Evolutionary conservation across 2,329 filamentous ascomycete genomes (phyloP), one percentile per base, ranked within the genome.

Genomic region (Phyllachora maydis): DNA sequence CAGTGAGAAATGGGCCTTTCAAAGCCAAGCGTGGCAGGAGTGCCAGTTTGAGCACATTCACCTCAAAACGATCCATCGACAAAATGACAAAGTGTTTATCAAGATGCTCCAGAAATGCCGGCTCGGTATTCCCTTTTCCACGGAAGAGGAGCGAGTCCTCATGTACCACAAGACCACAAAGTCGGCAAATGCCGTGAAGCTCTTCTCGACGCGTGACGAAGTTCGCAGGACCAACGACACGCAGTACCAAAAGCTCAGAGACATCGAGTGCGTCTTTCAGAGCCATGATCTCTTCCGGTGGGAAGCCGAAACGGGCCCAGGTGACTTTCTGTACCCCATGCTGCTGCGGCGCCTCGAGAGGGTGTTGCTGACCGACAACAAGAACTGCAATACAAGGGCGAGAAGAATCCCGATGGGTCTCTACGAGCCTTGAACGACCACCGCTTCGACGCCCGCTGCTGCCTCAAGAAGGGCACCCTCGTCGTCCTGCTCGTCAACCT

Each of bases 1-100:
- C 13, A 41, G 38, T 9, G 55, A 71, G 7, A 66, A 65, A 32
- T 73, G 64, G 59, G 66, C 65, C 0, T 73, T 73, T 32, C 45
- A 49, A 11, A 66, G 60, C 31, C 27, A 40, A 2, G 54, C 54
- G 0, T 74, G 67, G 68, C 28, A 43, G 8, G 43, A 58, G 21
- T 62, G 61, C 30, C 32, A 55, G 2, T 70, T 73, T 33, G 38
- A 37, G 2, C 49, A 63, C 27, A 42, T 68, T 2, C 48, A 64
- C 6, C 46, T 73, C 0, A 54, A 43, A 2, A 45, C 54, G 4
- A 61, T 72, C 4, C 61, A 67, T 34, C 54, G 67, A 4, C 66
- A 73, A 28, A 52, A 35, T 5, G 65, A 72, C 29, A 27, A 39
- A 18, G 34, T 34, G 0, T 71, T 71, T 34, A 56, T 67, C 27